Evolutionary conservation across 2,329 filamentous ascomycete genomes (phyloP), one percentile per base, ranked within the genome.

Genomic region (Aspergillus proliferans): DNA sequence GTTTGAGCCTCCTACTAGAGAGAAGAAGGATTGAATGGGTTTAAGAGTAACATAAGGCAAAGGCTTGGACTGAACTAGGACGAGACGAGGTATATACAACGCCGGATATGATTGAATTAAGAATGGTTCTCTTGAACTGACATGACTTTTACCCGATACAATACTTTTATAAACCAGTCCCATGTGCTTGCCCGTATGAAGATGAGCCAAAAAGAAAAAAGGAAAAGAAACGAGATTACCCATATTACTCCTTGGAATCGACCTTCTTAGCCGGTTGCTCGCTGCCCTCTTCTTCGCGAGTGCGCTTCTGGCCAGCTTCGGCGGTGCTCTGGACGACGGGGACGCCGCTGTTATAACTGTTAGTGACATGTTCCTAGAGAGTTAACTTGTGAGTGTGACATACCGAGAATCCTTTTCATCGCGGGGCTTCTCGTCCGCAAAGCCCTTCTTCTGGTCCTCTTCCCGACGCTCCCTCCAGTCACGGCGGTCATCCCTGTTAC

Each of bases 201-300:
- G 26, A 30, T 30, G 26, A 30, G 26, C 26, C 5, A 1, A 2
- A 30, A 30, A 30, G 10, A 30, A 5, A 30, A 39, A 15, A 15
- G 21, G 36, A 4, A 21, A 40, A 21, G 7, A 40, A 21, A 40
- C 38, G 9, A 15, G 38, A 40, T 22, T 40, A 40, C 38, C 38
- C 18, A 19, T 40, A 36, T 63, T 64, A 71, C 55, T 71, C 67
- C 63, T 74, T 74, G 46, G 62, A 57, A 58, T 77, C 75, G 36
- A 73, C 67, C 62, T 78, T 78, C 66, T 78, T 78, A 21, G 69
- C 59, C 18, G 71, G 68, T 50, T 65, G 68, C 33, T 70, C 68
- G 28, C 62, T 67, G 43, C 53, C 56, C 39, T 67, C 64, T 22
- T 74, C 74, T 43, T 76, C 74, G 19, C 71, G 70, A 33, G 64